phyloP scores from a whole-genome alignment of 805 yeast genomes.

The Starmerella scarabaei region DNA sequence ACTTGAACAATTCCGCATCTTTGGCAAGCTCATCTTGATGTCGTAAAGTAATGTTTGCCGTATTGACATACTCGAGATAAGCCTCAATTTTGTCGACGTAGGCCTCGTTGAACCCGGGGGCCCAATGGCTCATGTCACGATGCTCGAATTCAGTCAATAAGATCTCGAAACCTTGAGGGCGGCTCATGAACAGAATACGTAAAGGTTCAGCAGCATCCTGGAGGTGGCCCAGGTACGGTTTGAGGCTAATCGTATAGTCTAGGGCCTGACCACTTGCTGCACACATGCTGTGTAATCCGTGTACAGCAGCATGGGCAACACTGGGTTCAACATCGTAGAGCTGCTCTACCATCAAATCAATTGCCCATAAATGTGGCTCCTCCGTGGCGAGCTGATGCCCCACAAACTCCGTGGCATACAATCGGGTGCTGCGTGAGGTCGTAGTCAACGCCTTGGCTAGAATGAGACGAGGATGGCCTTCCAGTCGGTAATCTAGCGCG shows the following conservation, averaged over 20 bases:
- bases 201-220: slow-evolving; percentile 44
- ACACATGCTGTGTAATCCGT: slow-evolving; percentile 41
- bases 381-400: slow-evolving; percentile 6
- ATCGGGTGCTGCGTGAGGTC: slow-evolving; percentile 39
- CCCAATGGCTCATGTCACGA: slow-evolving; percentile 58
- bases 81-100: slow-evolving; percentile 27
- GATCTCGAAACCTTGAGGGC: slow-evolving; percentile 57
- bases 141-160: slow-evolving; percentile 41
- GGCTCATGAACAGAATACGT: slow-evolving; percentile 49
- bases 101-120: slow-evolving; percentile 28
- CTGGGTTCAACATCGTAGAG: slow-evolving; percentile 51
- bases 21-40: neutral
- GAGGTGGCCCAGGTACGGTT: slow-evolving; percentile 46
- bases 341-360: slow-evolving; percentile 48
- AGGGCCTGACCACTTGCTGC: slow-evolving; percentile 34
- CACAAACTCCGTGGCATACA: slow-evolving; percentile 45
- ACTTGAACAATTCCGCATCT: slow-evolving; percentile 10
- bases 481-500: slow-evolving; percentile 45
- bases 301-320: slow-evolving; percentile 46
- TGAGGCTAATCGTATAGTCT: slow-evolving; percentile 37
- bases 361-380: slow-evolving; percentile 32
- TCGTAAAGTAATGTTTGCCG: neutral
- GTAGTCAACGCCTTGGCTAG: slow-evolving; percentile 52
- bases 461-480: slow-evolving; percentile 56
- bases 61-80: slow-evolving; percentile 19